phyloP scores from a whole-genome alignment of 306 rosid genomes.

The Lablab purpureus region DNA sequence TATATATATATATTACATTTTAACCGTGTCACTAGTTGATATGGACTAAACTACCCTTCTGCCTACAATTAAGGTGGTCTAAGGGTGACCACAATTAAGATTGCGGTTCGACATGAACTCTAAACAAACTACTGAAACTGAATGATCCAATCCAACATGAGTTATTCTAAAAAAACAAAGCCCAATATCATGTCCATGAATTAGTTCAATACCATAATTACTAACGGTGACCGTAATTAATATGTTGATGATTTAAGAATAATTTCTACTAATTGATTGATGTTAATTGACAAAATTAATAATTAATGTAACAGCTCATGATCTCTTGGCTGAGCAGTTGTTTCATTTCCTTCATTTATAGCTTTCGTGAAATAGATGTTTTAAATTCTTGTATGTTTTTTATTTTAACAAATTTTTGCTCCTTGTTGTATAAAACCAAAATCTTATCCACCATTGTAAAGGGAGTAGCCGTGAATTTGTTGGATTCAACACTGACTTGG shows the following conservation, averaged over 20 bases:
- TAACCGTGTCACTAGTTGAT: no score
- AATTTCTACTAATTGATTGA: neutral
- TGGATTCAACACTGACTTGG: constrained; percentile 77
- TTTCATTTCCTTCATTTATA: neutral
- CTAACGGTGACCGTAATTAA: neutral
- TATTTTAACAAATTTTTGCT: constrained; percentile 17
- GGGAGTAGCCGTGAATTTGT: constrained; percentile 95
- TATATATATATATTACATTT: no score
- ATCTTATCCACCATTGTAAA: constrained; percentile 37
- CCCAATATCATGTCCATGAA: neutral
- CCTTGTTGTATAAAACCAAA: constrained; percentile 21
- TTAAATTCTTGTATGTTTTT: constrained; percentile 25
- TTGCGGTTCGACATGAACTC: neutral
- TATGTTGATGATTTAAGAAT: neutral
- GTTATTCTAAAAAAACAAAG: neutral
- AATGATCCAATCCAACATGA: neutral
- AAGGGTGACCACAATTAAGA: no score
- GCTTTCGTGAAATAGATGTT: neutral
- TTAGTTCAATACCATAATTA: neutral
- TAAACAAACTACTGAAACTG: neutral
- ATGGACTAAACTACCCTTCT: no score
- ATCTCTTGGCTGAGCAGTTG: constrained; percentile 13
- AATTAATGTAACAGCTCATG: no score
- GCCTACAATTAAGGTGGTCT: no score
- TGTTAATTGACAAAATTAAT: neutral